Evolutionary conservation across 2,329 filamentous ascomycete genomes (phyloP).

Genomic region (Fragosphaeria purpurea): DNA sequence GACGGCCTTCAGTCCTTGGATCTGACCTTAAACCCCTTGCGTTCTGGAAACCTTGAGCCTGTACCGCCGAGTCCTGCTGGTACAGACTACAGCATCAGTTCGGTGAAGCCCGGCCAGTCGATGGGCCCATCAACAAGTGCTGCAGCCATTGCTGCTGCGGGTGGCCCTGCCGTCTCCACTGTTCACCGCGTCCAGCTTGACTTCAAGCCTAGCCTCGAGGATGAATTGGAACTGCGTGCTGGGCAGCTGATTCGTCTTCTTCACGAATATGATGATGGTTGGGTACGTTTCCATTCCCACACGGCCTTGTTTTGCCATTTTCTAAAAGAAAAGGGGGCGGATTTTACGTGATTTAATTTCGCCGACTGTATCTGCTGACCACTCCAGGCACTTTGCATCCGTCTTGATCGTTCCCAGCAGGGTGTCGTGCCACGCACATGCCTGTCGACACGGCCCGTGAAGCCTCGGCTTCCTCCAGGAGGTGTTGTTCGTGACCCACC

Average conservation of each 20-base stretch:
- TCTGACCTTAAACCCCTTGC: constrained; percentile 36
- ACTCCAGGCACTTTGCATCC: constrained; percentile 72
- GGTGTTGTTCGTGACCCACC: constrained; percentile 39
- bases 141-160: constrained; percentile 52
- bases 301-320: too few species aligned
- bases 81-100: constrained; percentile 52
- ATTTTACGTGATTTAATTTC: neutral
- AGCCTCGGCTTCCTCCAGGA: constrained; percentile 56
- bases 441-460: constrained; percentile 82
- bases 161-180: constrained; percentile 47
- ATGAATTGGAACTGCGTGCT: constrained; percentile 72
- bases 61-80: constrained; percentile 49
- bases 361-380: neutral
- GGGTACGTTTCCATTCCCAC: constrained; percentile 52
- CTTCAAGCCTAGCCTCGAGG: constrained; percentile 84
- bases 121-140: constrained; percentile 39
- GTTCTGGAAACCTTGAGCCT: constrained; percentile 21
- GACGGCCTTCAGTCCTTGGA: constrained; percentile 42
- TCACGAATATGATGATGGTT: constrained; percentile 96
- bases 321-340: too few species aligned
- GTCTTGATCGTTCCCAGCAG: constrained; percentile 81
- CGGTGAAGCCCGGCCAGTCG: constrained; percentile 37
- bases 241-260: constrained; percentile 81
- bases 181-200: constrained; percentile 92
- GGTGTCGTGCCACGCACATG: constrained; percentile 92